Evolutionary conservation across 2,329 filamentous ascomycete genomes (phyloP).

Genomic region (Endocalyx cinctus): DNA sequence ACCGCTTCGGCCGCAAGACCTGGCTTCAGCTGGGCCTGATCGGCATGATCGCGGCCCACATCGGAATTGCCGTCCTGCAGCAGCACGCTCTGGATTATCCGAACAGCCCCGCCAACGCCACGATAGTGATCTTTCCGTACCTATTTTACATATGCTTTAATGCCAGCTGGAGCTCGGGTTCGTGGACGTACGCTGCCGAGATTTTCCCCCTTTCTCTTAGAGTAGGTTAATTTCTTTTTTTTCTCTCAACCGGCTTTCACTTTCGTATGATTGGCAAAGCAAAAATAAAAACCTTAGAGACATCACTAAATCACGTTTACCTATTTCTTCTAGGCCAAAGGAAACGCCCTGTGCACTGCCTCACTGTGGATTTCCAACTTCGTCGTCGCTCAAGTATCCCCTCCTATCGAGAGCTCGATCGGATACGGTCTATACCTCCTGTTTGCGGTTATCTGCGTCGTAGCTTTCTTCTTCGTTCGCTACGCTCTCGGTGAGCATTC

Average conservation of each 20-base stretch:
- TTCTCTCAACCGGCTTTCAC: neutral
- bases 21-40: slow-evolving; percentile 25
- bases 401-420: slow-evolving; percentile 21
- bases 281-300: no score
- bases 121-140: slow-evolving; percentile 25
- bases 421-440: slow-evolving; percentile 23
- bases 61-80: slow-evolving; percentile 23
- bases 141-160: slow-evolving; percentile 28
- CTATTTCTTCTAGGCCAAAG: slow-evolving; percentile 19
- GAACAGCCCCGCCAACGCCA: slow-evolving; percentile 18
- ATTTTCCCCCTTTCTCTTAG: slow-evolving; percentile 25
- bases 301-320: neutral
- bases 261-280: neutral
- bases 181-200: slow-evolving; percentile 27
- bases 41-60: slow-evolving; percentile 23
- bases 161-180: slow-evolving; percentile 26
- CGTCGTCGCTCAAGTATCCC: slow-evolving; percentile 18
- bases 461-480: slow-evolving; percentile 23
- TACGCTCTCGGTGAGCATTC: slow-evolving; percentile 18
- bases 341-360: slow-evolving; percentile 24
- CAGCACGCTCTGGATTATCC: slow-evolving; percentile 22
- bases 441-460: slow-evolving; percentile 19
- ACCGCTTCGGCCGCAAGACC: slow-evolving; percentile 25
- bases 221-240: slow-evolving; percentile 12
- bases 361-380: slow-evolving; percentile 27